Percentiles rank a stretch among this genome's conserved stretches.
Conservation (phyloP, 1,284 basidiomycete species). For the Sanghuangporus baumii region DNA sequence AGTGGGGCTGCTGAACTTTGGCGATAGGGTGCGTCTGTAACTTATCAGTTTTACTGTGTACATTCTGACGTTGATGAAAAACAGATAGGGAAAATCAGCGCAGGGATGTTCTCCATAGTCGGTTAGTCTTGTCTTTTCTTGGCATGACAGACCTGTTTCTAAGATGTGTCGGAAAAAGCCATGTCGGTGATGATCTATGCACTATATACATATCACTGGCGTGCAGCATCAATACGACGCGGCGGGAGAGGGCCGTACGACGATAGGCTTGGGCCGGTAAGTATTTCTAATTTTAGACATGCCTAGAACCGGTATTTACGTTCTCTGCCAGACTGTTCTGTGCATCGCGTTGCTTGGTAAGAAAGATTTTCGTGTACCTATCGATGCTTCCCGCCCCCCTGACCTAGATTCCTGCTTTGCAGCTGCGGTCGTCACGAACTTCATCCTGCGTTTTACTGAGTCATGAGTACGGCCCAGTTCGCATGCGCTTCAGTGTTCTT, state of each 20-base stretch:
- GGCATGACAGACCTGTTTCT: neutral
- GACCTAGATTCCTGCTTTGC: slow-evolving; percentile 9
- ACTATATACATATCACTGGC: slow-evolving; percentile 93
- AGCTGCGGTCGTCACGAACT: slow-evolving; percentile 90
- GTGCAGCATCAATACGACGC: slow-evolving; percentile 87
- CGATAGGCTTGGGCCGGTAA: slow-evolving; percentile 83
- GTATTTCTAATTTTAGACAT: slow-evolving; percentile 25
- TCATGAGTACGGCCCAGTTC: neutral
- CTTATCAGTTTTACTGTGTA: slow-evolving; percentile 1
- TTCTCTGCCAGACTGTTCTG: slow-evolving; percentile 63
- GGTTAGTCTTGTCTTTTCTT: slow-evolving; percentile 46
- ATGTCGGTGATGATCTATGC: slow-evolving; percentile 98
- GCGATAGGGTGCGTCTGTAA: slow-evolving; percentile 66
- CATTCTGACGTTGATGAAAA: neutral
- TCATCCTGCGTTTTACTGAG: slow-evolving; percentile 73
- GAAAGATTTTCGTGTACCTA: slow-evolving; percentile 23
- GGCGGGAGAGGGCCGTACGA: slow-evolving; percentile 96
- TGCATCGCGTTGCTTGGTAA: slow-evolving; percentile 81
- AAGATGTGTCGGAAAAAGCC: slow-evolving; percentile 42
- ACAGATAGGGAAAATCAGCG: slow-evolving; percentile 86
- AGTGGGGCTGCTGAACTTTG: slow-evolving; percentile 96
- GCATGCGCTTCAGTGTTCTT: neutral
- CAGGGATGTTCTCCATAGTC: slow-evolving; percentile 88
- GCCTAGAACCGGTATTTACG: slow-evolving; percentile 10
- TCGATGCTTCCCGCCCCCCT: neutral